Evolutionary conservation across 306 rosid species (phyloP), one percentile per base, ranked within the genome.

Genomic region (Cucurbita ficifolia): DNA sequence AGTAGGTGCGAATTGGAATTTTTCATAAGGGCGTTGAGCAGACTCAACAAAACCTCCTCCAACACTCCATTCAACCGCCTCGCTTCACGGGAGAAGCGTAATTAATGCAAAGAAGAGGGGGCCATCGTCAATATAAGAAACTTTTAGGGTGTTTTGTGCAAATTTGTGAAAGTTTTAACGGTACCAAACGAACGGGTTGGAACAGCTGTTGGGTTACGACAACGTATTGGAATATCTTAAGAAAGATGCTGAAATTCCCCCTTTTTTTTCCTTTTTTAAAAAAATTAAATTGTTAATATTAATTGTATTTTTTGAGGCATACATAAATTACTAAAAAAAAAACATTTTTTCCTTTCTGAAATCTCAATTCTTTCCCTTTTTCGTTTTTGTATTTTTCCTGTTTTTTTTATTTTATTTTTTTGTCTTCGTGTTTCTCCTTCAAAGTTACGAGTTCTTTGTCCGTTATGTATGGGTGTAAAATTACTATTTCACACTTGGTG

Each of bases 181-280:
- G 12, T 7, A 46, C 13, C 73, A 46, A 68, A 67, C 18, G 19
- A 68, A 68, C 21, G 19, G 19, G 54, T 19, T 12, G 73, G 21
- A 68, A 68, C 56, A 46, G 46, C 55, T 22, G 40, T 68, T 22
- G 46, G 56, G 73, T 68, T 46, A 68, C 73, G 73, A 45, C 73
- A 68, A 68, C 42, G 8, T 24, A 46, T 19, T 43, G 13, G 72
- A 21, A 45, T 42, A 65, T 65, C 72, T 65, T 42, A 42, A 19
- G 10, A 43, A 19, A 65, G 35, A 43, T 65, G 29, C 18, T 3
- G 1, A 65, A 42, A 64, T 64, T 39, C 35, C 16, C 17, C 17
- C 36, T 60, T 33, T 14, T 24, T 33, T 33, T 7, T 57, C 1
- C 12, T 29, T 11, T 33, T 57, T 18, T 6, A 5, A 39, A 38